A percentile compares a stretch with the other conserved stretches of the same genome.
Conservation (phyloP, 2,329 filamentous ascomycete genomes). For the Sporothrix euskadiensis region DNA sequence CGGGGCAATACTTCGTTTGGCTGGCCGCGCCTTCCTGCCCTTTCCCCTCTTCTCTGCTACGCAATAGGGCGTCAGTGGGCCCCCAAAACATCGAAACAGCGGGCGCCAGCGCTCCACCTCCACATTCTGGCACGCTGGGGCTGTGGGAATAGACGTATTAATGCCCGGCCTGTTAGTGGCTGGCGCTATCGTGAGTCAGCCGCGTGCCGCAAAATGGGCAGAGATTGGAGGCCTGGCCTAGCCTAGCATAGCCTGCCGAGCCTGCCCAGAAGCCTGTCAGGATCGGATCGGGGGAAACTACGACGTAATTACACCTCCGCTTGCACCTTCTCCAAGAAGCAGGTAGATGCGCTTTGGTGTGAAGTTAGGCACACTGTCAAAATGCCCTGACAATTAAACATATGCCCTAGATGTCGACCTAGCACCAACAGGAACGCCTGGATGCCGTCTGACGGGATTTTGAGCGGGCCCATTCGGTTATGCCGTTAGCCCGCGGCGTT, state of each 20-base stretch:
- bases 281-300: neutral
- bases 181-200: slow-evolving; percentile 18
- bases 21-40: too few relatives aligned
- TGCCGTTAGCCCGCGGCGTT: neutral
- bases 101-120: neutral
- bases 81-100: neutral
- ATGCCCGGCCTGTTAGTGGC: slow-evolving; percentile 15
- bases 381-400: neutral
- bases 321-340: neutral
- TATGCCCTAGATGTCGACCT: too few relatives aligned
- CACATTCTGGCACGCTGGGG: slow-evolving; percentile 4
- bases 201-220: neutral
- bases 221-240: neutral
- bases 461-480: neutral
- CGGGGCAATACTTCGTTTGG: neutral
- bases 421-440: neutral
- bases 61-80: neutral
- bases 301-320: neutral
- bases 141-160: slow-evolving; percentile 1
- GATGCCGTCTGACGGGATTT: neutral
- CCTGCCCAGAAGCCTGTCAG: neutral
- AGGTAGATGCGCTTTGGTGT: neutral
- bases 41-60: slow-evolving; percentile 17
- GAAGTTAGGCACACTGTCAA: neutral
- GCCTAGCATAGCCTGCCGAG: neutral